phyloP scores from a whole-genome alignment of 352 stramenopile genomes.

The Aphanomyces invadans region DNA sequence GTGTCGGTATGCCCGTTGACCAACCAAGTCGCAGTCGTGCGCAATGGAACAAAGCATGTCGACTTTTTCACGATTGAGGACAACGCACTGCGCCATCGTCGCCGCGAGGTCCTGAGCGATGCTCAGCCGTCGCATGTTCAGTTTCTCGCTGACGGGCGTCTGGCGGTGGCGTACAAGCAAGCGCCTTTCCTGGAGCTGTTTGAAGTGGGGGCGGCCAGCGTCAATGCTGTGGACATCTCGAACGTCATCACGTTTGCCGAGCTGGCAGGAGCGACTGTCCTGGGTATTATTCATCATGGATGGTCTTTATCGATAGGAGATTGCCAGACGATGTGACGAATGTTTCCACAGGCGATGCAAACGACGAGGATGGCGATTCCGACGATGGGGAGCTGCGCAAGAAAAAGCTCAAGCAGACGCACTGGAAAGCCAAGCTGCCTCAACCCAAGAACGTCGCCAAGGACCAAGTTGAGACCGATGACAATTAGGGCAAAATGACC shows the following conservation, averaged over 20 bases:
- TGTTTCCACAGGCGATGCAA: not conserved
- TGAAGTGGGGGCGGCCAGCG: constrained; percentile 27
- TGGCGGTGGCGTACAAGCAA: constrained; percentile 55
- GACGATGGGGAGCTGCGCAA: constrained; percentile 67
- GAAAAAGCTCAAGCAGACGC: constrained; percentile 61
- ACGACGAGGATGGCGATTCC: constrained; percentile 44
- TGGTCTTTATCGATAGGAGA: not conserved
- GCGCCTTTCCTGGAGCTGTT: constrained; percentile 56
- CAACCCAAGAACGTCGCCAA: not conserved
- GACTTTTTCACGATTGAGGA: constrained; percentile 52
- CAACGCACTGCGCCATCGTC: constrained; percentile 31
- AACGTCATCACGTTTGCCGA: constrained; percentile 32
- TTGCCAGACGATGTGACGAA: not conserved
- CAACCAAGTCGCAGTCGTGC: constrained; percentile 50
- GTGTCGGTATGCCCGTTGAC: constrained; percentile 47
- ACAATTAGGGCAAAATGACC: no score
- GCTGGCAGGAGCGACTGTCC: constrained; percentile 39
- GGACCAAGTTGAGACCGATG: not conserved
- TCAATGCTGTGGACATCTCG: constrained; percentile 14
- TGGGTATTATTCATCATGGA: no score
- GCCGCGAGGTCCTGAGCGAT: constrained; percentile 42
- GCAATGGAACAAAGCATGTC: constrained; percentile 37
- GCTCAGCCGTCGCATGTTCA: constrained; percentile 23
- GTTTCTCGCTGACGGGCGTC: constrained; percentile 39
- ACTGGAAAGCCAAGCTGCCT: constrained; percentile 39